These are phyloP conservation scores for Pseudocercospora ulei DNA, from an alignment of 2,329 filamentous ascomycete species.

Conservation along the genomic window DNA sequence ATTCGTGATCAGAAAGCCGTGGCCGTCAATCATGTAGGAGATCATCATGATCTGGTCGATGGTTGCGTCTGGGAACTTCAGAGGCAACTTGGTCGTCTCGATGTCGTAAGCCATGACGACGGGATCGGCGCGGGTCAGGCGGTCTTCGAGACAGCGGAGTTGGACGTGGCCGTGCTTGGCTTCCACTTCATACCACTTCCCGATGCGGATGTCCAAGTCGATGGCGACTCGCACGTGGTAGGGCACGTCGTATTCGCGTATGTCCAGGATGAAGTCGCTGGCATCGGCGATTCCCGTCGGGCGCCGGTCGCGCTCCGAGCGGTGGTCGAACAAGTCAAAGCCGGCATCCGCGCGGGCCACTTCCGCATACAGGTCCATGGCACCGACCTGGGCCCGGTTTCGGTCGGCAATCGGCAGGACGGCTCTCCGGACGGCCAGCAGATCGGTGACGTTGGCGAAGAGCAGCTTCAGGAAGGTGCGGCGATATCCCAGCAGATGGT, in stretches of 20 bases:
- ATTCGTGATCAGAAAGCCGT: constrained; percentile 96
- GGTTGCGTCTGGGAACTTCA: constrained; percentile 92
- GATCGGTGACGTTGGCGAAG: constrained; percentile 78
- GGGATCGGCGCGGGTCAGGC: constrained; percentile 81
- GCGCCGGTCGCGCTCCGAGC: constrained; percentile 65
- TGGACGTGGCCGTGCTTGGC: constrained; percentile 81
- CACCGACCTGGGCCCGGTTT: constrained; percentile 91
- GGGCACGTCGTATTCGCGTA: constrained; percentile 97
- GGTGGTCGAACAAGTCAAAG: constrained; percentile 92
- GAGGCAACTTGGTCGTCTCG: constrained; percentile 86
- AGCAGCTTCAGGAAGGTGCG: constrained; percentile 77
- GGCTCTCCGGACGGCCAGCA: constrained; percentile 72
- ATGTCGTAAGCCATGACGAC: constrained; percentile 99
- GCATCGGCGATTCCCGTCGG: constrained; percentile 68
- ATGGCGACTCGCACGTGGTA: constrained; percentile 99
- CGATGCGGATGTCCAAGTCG: constrained; percentile 85
- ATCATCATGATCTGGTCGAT: constrained; percentile 99
- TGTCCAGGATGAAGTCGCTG: constrained; percentile 95
- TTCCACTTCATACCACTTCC: constrained; percentile 94
- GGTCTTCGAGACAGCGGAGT: constrained; percentile 76
- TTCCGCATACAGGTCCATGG: constrained; percentile 97
- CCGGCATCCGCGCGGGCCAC: constrained; percentile 76
- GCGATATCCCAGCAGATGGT: constrained; percentile 84
- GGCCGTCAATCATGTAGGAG: constrained; percentile 99
- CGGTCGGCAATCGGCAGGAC: constrained; percentile 88